Evolutionary conservation across 768 basidiomycete species (phyloP), one percentile per base, ranked within the genome.

Genomic region (Lactifluus volemus): DNA sequence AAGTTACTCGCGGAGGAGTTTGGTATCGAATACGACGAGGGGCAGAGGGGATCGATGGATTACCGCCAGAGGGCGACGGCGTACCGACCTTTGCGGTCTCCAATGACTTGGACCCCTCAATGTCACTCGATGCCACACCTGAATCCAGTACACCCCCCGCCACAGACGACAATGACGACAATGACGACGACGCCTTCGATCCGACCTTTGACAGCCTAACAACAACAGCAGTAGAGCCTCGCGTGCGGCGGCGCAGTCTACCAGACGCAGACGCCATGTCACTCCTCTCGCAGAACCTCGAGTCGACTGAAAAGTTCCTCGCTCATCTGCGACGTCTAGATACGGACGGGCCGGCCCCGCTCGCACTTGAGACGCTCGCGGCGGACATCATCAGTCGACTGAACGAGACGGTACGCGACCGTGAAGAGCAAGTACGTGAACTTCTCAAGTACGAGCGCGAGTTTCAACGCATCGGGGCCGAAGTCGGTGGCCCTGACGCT

Each of bases 1-100:
- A 86, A 83, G 70, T 72, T 91, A 36, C 77, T 93, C 5, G 88
- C 88, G 12, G 91, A 92, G 73, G 92, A 93, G 72, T 89, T 93
- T 64, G 91, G 91, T 10, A 86, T 93, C 63, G 91, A 92, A 69
- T 92, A 88, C 65, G 91, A 92, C 63, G 89, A 91, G 70, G 89
- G 88, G 88, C 87, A 32, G 88, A 91, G 73, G 88, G 87, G 42
- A 88, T 87, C 58, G 90, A 88, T 68, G 82, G 60, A 6, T 51
- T 64, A 30, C 57, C 65, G 5, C 57, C 55, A 38, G 60, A 61
- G 50, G 60, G 59, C 32, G 50, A 39, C 49, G 67, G 72, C 55
- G 70, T 73, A 59, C 71, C 70, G 19, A 64, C 72, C 7, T 72
- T 74, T 21, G 70, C 74, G 41, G 64, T 67, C 34, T 68, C 73